A percentile compares a stretch with the other conserved stretches of the same genome.
phyloP scores from a whole-genome alignment of 2,329 filamentous ascomycete genomes.

The Trichoderma atroviride region DNA sequence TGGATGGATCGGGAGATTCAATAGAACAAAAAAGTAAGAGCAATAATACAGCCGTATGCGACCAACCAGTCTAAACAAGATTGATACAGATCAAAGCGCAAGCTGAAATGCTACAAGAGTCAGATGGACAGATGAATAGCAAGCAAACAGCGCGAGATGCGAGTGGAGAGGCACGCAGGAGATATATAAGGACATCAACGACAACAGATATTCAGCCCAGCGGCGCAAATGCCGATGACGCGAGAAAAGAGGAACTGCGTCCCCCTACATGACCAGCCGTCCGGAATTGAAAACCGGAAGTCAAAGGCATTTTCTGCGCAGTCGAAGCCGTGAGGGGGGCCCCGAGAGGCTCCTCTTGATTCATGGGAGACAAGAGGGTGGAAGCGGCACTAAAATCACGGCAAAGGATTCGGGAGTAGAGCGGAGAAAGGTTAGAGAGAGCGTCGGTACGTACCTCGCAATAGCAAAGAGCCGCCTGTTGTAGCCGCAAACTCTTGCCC shows the following conservation, averaged over 20 bases:
- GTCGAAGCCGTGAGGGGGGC: conserved; percentile 11
- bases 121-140: background rate
- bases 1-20: background rate
- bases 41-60: background rate
- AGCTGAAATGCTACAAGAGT: background rate
- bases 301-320: background rate
- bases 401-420: conserved; percentile 25
- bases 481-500: conserved; percentile 7
- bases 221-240: conserved; percentile 4
- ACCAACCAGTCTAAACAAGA: background rate
- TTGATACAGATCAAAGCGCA: background rate
- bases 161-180: background rate
- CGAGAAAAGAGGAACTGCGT: background rate
- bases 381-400: conserved; percentile 26
- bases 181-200: background rate
- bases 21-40: background rate
- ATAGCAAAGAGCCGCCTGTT: background rate
- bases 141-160: background rate
- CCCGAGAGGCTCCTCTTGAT: background rate
- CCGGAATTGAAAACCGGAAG: conserved; percentile 10
- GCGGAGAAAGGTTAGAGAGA: background rate
- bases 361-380: conserved; percentile 5
- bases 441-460: background rate
- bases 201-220: background rate
- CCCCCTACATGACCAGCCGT: background rate